phyloP scores from a whole-genome alignment of 164 flowering plant genomes.

The Akebia trifoliata region DNA sequence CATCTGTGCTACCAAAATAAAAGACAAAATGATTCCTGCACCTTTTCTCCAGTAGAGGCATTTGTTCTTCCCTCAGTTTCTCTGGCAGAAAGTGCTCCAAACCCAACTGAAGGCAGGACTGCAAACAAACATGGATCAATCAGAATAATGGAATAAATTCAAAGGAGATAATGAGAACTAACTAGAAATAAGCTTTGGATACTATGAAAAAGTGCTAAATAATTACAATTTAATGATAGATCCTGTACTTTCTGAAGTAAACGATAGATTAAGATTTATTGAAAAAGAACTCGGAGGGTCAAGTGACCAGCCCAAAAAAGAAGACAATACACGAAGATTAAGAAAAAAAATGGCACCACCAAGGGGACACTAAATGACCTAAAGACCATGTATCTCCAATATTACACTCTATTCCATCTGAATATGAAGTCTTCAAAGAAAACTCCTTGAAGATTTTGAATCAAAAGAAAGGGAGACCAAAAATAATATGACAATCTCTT shows the following conservation, averaged over 20 bases:
- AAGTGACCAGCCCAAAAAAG: too few relatives aligned
- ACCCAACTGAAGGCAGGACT: constrained; percentile 89
- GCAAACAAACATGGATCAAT: constrained; percentile 18
- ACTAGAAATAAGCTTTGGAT: not conserved
- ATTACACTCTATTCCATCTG: too few relatives aligned
- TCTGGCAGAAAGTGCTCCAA: constrained; percentile 92
- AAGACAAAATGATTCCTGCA: constrained; percentile 15
- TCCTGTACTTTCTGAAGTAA: not conserved
- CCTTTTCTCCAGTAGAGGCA: constrained; percentile 85
- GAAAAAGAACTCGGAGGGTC: too few relatives aligned
- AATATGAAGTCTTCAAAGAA: too few relatives aligned
- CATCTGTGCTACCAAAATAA: not conserved
- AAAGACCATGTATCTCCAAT: too few relatives aligned
- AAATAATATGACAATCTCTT: too few relatives aligned
- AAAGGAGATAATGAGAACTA: not conserved
- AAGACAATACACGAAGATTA: too few relatives aligned
- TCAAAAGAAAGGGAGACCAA: too few relatives aligned
- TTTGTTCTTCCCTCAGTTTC: constrained; percentile 94
- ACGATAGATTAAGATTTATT: not conserved
- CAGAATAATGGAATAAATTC: not conserved
- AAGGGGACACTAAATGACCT: too few relatives aligned
- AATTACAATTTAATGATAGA: too few relatives aligned
- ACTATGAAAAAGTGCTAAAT: not conserved
- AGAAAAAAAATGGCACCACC: too few relatives aligned
- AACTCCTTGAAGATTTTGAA: too few relatives aligned